Evolutionary conservation across 2,329 filamentous ascomycete genomes (phyloP).

Genomic region (Bimuria novae-zelandiae): DNA sequence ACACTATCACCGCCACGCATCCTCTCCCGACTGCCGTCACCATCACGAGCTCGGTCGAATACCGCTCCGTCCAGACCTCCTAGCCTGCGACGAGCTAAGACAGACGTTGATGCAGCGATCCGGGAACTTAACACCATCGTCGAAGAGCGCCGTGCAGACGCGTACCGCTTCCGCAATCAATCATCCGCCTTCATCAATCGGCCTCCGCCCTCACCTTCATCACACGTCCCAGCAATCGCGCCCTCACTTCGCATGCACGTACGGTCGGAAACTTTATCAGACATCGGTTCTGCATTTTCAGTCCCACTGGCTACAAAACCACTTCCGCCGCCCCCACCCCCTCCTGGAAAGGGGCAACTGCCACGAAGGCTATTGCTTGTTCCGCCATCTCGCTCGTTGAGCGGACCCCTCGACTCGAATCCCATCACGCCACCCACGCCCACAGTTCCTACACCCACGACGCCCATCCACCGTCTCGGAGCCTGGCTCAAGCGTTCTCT

Average conservation of each 20-base stretch:
- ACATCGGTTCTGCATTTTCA: constrained; percentile 55
- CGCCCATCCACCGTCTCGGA: constrained; percentile 37
- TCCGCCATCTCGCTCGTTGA: constrained; percentile 25
- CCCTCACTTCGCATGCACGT: constrained; percentile 52
- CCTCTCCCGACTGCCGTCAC: constrained; percentile 38
- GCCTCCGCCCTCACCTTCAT: constrained; percentile 40
- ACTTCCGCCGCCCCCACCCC: constrained; percentile 24
- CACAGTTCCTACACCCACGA: constrained; percentile 35
- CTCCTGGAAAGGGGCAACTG: constrained; percentile 11
- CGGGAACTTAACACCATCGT: constrained; percentile 56
- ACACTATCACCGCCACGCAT: constrained; percentile 34
- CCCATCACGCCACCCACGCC: constrained; percentile 42
- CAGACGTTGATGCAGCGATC: constrained; percentile 52
- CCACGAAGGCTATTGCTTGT: constrained; percentile 30
- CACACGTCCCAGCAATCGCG: constrained; percentile 54
- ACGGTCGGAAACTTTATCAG: constrained; percentile 53
- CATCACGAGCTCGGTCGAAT: constrained; percentile 42
- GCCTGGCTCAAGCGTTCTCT: constrained; percentile 44
- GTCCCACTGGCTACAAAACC: constrained; percentile 41
- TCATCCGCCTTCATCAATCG: constrained; percentile 32
- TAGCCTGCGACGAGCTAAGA: constrained; percentile 43
- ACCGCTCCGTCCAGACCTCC: constrained; percentile 42
- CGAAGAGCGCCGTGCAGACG: constrained; percentile 51
- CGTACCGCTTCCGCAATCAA: constrained; percentile 37
- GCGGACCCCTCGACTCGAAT: constrained; percentile 40